Base-by-base conservation (phyloP, 176 grass and related monocot species). In the Musa itinerans region DNA sequence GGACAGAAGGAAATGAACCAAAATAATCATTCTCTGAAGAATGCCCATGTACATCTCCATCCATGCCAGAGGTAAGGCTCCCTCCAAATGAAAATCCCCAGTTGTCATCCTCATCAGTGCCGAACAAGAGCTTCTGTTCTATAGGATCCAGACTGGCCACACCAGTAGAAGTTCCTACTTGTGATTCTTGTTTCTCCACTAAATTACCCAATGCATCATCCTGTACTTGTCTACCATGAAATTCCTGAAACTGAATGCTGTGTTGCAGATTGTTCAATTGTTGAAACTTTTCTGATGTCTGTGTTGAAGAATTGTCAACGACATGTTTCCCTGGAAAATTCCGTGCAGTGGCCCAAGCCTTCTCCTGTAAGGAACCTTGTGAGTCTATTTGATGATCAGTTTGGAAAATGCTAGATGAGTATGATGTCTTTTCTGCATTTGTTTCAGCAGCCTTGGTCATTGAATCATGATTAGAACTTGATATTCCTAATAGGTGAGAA, bases 71-170 rank as follows among this genome's bases (percentile, higher is more conserved):
- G 16, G 10, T 76, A 76, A 76, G 54, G 67, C 16, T 70, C 74
- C 69, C 57, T 21, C 69, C 68, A 17, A 79, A 51, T 50, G 68
- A 71, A 61, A 15, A 25, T 26, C 19, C 53, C 58, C 69, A 27
- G 53, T 57, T 62, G 27, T 62, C 58, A 16, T 69, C 58, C 27
- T 83, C 76, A 63, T 88, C 80, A 50, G 64, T 71, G 68, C 85
- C 85, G 71, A 83, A 87, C 56, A 87, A 80, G 22, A 87, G 54
- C n/a, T 76, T 87, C 65, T 87, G 80, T 56, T 87, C 80, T 22
- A 81, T 83, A 19, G 85, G 85, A 73, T 87, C 85, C 65, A 87
- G 65, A 79, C 76, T 80, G 34, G 85, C 73, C 26, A 54, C 57
- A 76, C 56, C 70, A 69, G 22, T 72, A 50, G 78, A 48, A 27